These are phyloP conservation scores for Neurospora terricola DNA, from an alignment of 495 filamentous ascomycete species.

Conservation along the genomic window DNA sequence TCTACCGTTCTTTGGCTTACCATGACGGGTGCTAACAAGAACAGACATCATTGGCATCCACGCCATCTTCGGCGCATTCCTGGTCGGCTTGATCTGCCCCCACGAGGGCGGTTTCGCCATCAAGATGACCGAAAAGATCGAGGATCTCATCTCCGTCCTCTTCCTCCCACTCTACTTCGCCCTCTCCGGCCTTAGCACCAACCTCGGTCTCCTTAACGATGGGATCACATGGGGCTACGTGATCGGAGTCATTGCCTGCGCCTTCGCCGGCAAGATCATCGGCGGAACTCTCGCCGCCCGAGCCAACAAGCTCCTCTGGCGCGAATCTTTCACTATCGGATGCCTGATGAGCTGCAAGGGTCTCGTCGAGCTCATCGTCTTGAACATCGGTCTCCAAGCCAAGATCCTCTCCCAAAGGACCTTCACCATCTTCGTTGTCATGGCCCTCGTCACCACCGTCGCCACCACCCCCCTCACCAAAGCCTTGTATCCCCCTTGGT, in stretches of 20 bases:
- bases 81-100: slow-evolving; percentile 85
- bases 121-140: slow-evolving; percentile 90
- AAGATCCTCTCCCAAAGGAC: slow-evolving; percentile 77
- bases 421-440: slow-evolving; percentile 98
- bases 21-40: slow-evolving; percentile 8
- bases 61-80: slow-evolving; percentile 81
- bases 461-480: slow-evolving; percentile 76
- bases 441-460: slow-evolving; percentile 90
- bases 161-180: slow-evolving; percentile 95
- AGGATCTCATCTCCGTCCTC: slow-evolving; percentile 81
- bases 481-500: slow-evolving; percentile 74
- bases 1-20: neutral
- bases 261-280: slow-evolving; percentile 76
- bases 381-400: slow-evolving; percentile 93
- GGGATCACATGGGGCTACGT: slow-evolving; percentile 92
- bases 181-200: slow-evolving; percentile 79
- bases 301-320: slow-evolving; percentile 73
- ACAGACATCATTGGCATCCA: slow-evolving; percentile 71
- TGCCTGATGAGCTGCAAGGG: slow-evolving; percentile 97
- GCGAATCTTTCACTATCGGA: slow-evolving; percentile 87
- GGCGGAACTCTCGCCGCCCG: slow-evolving; percentile 78
- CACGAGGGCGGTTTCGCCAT: slow-evolving; percentile 93
- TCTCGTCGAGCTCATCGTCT: slow-evolving; percentile 86
- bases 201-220: slow-evolving; percentile 74
- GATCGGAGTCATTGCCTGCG: slow-evolving; percentile 69